These are phyloP conservation scores for Nepenthes alata DNA, from an alignment of 179 eudicot species.

Conservation along the genomic window DNA sequence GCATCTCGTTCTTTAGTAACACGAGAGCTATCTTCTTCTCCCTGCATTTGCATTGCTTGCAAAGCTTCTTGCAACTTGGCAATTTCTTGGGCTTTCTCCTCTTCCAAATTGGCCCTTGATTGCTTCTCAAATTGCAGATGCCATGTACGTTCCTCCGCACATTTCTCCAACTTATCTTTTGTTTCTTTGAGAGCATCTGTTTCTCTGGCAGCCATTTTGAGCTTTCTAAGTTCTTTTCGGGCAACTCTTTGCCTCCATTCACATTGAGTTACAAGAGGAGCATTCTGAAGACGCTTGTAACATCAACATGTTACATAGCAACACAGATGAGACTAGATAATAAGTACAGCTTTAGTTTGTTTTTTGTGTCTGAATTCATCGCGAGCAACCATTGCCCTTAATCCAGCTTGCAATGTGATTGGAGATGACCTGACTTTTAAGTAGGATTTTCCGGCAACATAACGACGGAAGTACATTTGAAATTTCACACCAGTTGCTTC, in stretches of 20 bases:
- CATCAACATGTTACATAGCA: conserved; percentile 54
- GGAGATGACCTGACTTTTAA: background rate
- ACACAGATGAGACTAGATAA: conserved; percentile 75
- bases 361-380: too few species aligned
- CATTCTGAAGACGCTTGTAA: conserved; percentile 68
- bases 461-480: conserved; percentile 70
- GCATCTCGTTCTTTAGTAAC: conserved; percentile 64
- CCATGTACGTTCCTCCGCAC: conserved; percentile 98
- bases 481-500: conserved; percentile 37
- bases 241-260: conserved; percentile 53
- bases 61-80: too few species aligned
- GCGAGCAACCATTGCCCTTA: conserved; percentile 65
- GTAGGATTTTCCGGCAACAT: conserved; percentile 47
- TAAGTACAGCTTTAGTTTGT: conserved; percentile 50
- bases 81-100: too few species aligned
- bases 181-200: conserved; percentile 64
- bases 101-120: conserved; percentile 24
- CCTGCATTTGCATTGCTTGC: conserved; percentile 17
- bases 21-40: conserved; percentile 71
- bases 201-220: conserved; percentile 63
- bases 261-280: conserved; percentile 24
- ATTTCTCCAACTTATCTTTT: conserved; percentile 94
- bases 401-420: conserved; percentile 56
- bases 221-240: conserved; percentile 67
- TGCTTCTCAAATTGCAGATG: conserved; percentile 92